Conservation (phyloP, 345 rosid species). For the Eucalyptus globulus region DNA sequence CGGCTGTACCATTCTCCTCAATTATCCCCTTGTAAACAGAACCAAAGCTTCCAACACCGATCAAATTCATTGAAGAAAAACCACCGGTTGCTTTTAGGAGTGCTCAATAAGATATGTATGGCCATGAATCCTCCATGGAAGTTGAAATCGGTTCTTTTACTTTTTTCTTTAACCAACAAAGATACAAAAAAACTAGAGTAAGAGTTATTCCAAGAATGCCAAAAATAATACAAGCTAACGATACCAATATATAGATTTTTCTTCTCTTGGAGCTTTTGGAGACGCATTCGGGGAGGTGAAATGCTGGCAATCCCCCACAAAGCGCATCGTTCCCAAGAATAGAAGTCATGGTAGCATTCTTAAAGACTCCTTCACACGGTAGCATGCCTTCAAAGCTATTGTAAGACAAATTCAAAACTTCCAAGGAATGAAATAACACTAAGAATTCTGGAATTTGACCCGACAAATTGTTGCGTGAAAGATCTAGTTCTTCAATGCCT, state of each 20-base stretch:
- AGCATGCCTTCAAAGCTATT: background rate
- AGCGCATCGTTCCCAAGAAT: background rate
- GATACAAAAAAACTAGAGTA: background rate
- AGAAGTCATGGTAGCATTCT: background rate
- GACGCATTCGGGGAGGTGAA: background rate
- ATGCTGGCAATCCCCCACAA: background rate
- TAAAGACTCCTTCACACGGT: background rate
- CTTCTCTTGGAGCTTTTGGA: background rate
- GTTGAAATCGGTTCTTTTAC: background rate
- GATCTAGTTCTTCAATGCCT: background rate
- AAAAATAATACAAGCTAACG: no score
- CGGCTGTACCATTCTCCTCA: accelerated
- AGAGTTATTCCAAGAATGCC: background rate
- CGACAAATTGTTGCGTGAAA: background rate
- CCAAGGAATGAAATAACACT: background rate
- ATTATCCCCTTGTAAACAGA: background rate
- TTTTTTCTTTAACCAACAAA: background rate
- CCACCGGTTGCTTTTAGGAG: background rate
- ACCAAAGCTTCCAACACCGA: background rate
- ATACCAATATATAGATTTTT: background rate
- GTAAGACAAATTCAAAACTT: background rate
- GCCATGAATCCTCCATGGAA: background rate
- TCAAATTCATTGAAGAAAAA: background rate
- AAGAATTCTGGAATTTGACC: background rate
- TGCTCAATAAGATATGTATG: background rate